Evolutionary conservation across 345 rosid genomes (phyloP).

Genomic region (Isatis tinctoria): DNA sequence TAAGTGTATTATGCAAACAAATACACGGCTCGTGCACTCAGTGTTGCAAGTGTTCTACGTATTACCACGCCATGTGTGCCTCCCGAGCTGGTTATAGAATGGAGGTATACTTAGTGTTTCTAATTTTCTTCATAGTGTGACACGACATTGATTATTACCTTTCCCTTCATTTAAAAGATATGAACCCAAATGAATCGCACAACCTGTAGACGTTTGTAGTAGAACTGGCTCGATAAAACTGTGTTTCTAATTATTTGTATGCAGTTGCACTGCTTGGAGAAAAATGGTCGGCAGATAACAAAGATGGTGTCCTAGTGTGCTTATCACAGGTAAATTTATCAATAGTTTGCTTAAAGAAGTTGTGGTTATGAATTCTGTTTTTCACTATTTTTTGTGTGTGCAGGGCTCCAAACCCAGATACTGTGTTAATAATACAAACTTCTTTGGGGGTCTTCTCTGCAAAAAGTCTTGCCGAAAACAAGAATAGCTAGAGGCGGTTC

Average conservation of each 20-base stretch:
- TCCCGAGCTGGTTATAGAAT: conserved; percentile 71
- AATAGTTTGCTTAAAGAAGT: not conserved
- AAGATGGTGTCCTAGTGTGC: conserved; percentile 73
- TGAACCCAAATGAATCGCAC: not conserved
- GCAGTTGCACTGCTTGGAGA: conserved; percentile 74
- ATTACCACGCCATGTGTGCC: conserved; percentile 81
- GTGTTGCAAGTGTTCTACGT: conserved; percentile 83
- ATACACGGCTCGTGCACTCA: conserved; percentile 77
- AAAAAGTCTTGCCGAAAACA: conserved; percentile 48
- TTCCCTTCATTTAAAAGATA: not conserved
- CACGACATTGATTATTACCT: not conserved
- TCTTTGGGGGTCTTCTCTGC: conserved; percentile 66
- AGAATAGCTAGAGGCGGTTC: conserved; percentile 57
- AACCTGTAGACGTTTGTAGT: not conserved
- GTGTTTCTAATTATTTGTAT: not conserved
- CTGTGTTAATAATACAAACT: conserved; percentile 58
- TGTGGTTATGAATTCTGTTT: not conserved
- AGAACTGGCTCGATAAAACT: not conserved
- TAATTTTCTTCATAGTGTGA: not conserved
- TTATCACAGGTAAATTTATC: conserved; percentile 57
- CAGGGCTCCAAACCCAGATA: conserved; percentile 62
- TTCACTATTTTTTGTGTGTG: not conserved
- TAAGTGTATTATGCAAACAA: conserved; percentile 40
- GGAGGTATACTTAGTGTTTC: conserved; percentile 56
- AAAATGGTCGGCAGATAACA: conserved; percentile 63